A percentile compares a stretch with the other conserved stretches of the same genome.
Conservation (phyloP, 441 rosid genomes). For the Gossypium schwendimanii region DNA sequence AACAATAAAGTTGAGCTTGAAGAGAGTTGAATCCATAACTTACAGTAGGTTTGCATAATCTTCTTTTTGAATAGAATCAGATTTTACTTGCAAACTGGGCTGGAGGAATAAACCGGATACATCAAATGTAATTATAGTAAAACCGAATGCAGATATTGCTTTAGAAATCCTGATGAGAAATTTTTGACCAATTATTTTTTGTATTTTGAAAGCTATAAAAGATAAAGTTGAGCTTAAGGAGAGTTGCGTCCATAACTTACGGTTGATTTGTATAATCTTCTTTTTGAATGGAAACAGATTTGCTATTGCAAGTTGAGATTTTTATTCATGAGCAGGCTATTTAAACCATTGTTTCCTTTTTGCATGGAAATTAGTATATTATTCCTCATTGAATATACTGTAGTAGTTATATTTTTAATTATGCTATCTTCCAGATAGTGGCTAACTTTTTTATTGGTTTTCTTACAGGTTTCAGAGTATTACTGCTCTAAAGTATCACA, state of each 20-base stretch:
- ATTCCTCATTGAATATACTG: background rate
- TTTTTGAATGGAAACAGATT: background rate
- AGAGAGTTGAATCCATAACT: background rate
- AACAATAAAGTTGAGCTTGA: background rate
- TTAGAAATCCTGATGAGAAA: background rate
- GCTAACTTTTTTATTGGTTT: slow-evolving; percentile 17
- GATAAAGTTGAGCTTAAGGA: background rate
- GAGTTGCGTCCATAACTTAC: background rate
- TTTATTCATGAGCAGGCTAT: background rate
- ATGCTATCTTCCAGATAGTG: slow-evolving; percentile 6
- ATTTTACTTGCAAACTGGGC: background rate
- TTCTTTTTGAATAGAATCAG: background rate
- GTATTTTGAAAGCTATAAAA: background rate
- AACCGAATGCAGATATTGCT: background rate
- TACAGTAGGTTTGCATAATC: background rate
- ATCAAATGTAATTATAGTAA: background rate
- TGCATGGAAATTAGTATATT: background rate
- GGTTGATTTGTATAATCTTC: background rate
- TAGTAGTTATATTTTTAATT: background rate
- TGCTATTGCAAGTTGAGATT: background rate
- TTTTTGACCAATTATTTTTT: background rate
- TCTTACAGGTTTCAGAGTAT: slow-evolving; percentile 63
- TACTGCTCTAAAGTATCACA: slow-evolving; percentile 68
- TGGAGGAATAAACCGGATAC: background rate
- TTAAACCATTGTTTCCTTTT: background rate